Base-by-base conservation (phyloP, 78 protist species). In the Mantamonas sphyraenae region DNA sequence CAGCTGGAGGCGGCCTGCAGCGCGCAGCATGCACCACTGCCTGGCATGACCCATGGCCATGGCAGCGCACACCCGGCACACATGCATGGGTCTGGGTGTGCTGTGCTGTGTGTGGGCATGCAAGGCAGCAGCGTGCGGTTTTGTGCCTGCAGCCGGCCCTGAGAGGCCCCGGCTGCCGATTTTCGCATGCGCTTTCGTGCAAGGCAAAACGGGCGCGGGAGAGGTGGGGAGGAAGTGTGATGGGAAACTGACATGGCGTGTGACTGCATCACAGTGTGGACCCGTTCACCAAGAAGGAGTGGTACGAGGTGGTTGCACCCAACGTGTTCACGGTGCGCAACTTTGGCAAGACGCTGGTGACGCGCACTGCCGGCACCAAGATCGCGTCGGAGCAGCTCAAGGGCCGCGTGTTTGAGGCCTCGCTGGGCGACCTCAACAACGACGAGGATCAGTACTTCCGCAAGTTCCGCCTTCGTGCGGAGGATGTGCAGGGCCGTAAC, bases 251-350 rank as follows among this genome's bases (percentile, higher is more conserved):
- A n/a, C n/a, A n/a, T n/a, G n/a, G n/a, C n/a, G n/a, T n/a, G n/a
- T n/a, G n/a, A n/a, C n/a, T n/a, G n/a, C n/a, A n/a, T n/a, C n/a
- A n/a, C 70, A 85, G 79, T 42, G 79, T 79, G 74, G 99, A 96
- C 74, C 94, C 97, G 64, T 96, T 93, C 90, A 30, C 91, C 55
- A 81, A 77, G 68, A 96, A 97, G 93, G 98, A 94, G 51, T 97
- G 99, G 99, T 97, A 88, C 79, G 90, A 85, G 56, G 66, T 97
- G 64, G 84, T 81, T 84, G 99, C 98, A 0, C 99, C 99, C 50
- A 35, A 79, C 56, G 72, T 62, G 56, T 97, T 94, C 94, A 35
- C 66, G 51, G 59, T 33, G 26, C 87, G 94, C 74, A 45, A 64
- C n/a, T 73, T 86, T 51, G 97, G 98, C 62, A 83, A 88, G 90